phyloP scores from a whole-genome alignment of 257 asterid species.

The Buddleja alternifolia region DNA sequence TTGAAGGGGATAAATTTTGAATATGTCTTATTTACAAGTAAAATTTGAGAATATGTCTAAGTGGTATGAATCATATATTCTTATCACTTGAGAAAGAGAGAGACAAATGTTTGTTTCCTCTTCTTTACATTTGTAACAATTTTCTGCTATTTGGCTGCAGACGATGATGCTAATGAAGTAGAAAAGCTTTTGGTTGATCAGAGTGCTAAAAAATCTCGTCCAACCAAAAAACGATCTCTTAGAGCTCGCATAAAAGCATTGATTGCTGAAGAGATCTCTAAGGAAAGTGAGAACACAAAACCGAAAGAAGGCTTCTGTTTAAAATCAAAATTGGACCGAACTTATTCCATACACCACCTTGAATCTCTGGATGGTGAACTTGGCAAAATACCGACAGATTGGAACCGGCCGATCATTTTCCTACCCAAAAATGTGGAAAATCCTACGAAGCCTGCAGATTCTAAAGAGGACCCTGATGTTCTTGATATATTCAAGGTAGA shows the following conservation, averaged over 20 bases:
- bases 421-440: conserved; percentile 37
- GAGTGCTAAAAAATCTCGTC: conserved; percentile 31
- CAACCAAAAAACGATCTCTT: conserved; percentile 53
- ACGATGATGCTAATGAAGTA: conserved; percentile 39
- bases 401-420: conserved; percentile 45
- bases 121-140: neutral
- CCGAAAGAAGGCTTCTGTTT: conserved; percentile 31
- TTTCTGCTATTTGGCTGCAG: conserved; percentile 27
- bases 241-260: conserved; percentile 61
- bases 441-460: neutral
- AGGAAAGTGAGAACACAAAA: conserved; percentile 28
- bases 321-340: conserved; percentile 47
- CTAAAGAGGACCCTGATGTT: conserved; percentile 31
- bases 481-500: conserved; percentile 56
- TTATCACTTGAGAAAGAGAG: neutral
- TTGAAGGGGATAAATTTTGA: too few species aligned
- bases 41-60: too few species aligned
- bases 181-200: conserved; percentile 47
- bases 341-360: conserved; percentile 68
- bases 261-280: conserved; percentile 42
- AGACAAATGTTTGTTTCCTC: neutral
- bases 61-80: too few species aligned
- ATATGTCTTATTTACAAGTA: too few species aligned
- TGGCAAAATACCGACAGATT: conserved; percentile 40
- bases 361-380: conserved; percentile 41